These are phyloP conservation scores for Wickerhamomyces sp. DNA, from an alignment of 1,139 yeast genomes.

Conservation along the genomic window DNA sequence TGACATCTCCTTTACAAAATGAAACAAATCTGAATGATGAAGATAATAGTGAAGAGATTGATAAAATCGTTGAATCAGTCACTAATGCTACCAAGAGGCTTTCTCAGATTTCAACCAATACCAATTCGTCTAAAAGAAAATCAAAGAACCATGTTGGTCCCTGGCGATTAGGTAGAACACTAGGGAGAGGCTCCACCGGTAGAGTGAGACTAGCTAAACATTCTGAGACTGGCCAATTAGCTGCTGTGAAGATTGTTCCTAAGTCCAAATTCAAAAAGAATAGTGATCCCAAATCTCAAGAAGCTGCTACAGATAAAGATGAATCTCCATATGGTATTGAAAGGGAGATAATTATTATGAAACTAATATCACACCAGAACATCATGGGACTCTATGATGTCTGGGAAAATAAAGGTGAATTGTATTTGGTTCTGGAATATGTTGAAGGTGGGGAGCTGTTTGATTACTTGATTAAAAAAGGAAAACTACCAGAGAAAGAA, in stretches of 20 bases:
- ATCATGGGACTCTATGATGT: constrained; percentile 96
- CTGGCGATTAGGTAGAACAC: constrained; percentile 91
- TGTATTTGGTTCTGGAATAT: constrained; percentile 87
- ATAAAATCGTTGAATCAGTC: constrained; percentile 36
- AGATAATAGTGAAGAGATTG: constrained; percentile 22
- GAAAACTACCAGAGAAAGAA: constrained; percentile 82
- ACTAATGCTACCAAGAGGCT: constrained; percentile 61
- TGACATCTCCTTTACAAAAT: neutral
- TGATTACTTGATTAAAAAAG: constrained; percentile 84
- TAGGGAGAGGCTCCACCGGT: constrained; percentile 95
- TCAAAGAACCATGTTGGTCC: constrained; percentile 85
- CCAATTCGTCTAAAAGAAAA: constrained; percentile 43
- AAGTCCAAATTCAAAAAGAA: constrained; percentile 57
- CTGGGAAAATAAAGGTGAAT: constrained; percentile 95
- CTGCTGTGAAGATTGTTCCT: constrained; percentile 96
- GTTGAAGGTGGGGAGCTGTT: constrained; percentile 97
- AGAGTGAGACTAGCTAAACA: constrained; percentile 90
- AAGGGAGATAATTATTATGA: constrained; percentile 90
- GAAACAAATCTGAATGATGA: neutral
- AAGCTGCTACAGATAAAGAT: constrained; percentile 44
- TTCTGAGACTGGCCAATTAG: constrained; percentile 76
- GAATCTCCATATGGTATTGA: constrained; percentile 86
- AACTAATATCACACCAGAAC: constrained; percentile 86
- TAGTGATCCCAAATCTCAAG: constrained; percentile 20
- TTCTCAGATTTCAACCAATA: constrained; percentile 56